These are phyloP conservation scores for Cajanus cajan DNA, from an alignment of 306 rosid genomes.

Conservation along the genomic window DNA sequence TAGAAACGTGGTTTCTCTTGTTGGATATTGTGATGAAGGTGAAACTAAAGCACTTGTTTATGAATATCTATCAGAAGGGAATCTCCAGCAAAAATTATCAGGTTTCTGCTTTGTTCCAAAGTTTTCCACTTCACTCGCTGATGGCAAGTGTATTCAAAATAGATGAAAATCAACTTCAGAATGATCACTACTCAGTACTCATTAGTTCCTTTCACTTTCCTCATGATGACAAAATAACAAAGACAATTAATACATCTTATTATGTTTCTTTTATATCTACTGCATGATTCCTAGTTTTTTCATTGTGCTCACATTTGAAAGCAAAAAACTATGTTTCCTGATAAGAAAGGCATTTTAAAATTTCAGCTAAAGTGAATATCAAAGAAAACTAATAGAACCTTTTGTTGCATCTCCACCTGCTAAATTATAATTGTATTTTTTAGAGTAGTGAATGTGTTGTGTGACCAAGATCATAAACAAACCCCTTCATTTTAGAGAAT, in stretches of 20 bases:
- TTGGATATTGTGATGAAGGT: slow-evolving; percentile 27
- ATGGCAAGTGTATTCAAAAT: not conserved
- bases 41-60: slow-evolving; percentile 23
- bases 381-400: not conserved
- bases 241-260: not conserved
- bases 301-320: not conserved
- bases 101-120: slow-evolving; percentile 20
- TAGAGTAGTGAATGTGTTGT: not conserved
- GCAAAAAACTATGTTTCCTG: not conserved
- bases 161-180: not conserved
- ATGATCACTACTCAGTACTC: no score
- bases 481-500: not conserved
- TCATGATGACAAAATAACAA: not conserved
- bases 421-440: not conserved
- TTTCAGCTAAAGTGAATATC: not conserved
- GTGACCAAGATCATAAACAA: not conserved
- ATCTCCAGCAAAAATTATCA: slow-evolving; percentile 35
- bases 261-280: not conserved
- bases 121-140: not conserved
- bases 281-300: not conserved
- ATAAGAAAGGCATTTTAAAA: not conserved
- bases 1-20: slow-evolving; percentile 42
- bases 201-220: not conserved
- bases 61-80: slow-evolving; percentile 29
- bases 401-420: not conserved